phyloP scores from a whole-genome alignment of 1,139 yeast species.

The Geotrichum klebahnii region DNA sequence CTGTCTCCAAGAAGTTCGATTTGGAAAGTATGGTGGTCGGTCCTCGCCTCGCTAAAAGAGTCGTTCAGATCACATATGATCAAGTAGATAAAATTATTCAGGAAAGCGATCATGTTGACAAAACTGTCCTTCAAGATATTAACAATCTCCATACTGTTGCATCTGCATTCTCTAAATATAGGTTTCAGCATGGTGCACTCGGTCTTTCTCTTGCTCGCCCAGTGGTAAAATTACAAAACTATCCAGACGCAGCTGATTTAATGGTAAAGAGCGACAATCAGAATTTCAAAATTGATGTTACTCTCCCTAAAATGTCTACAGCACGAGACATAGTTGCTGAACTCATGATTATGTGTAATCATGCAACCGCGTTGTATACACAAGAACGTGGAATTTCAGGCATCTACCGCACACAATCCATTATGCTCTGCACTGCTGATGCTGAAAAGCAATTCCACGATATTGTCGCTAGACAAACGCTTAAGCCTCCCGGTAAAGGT shows the following conservation, averaged over 20 bases:
- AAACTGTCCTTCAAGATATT: constrained; percentile 38
- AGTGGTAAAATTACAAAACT: constrained; percentile 25
- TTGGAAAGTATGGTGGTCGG: constrained; percentile 24
- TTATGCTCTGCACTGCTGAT: constrained; percentile 32
- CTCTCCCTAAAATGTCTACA: constrained; percentile 4
- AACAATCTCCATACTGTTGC: constrained; percentile 39
- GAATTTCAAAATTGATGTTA: constrained; percentile 10
- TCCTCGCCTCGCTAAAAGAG: constrained; percentile 44
- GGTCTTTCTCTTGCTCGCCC: constrained; percentile 31
- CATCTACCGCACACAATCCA: constrained; percentile 51
- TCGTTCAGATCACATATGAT: constrained; percentile 50
- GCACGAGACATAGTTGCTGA: constrained; percentile 57
- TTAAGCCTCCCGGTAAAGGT: constrained; percentile 18
- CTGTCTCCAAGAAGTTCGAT: constrained; percentile 35
- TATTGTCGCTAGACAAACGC: constrained; percentile 28
- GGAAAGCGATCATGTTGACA: constrained; percentile 2
- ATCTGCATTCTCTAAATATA: constrained; percentile 33
- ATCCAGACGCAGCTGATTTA: constrained; percentile 28
- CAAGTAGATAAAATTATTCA: constrained; percentile 44
- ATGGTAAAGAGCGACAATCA: not conserved
- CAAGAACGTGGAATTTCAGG: constrained; percentile 49
- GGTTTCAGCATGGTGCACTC: constrained; percentile 41
- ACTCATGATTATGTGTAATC: constrained; percentile 74
- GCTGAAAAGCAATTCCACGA: constrained; percentile 6
- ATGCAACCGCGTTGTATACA: constrained; percentile 55